Conservation (phyloP, 2,329 filamentous ascomycete species). For the Dendrostoma leiphaemia region DNA sequence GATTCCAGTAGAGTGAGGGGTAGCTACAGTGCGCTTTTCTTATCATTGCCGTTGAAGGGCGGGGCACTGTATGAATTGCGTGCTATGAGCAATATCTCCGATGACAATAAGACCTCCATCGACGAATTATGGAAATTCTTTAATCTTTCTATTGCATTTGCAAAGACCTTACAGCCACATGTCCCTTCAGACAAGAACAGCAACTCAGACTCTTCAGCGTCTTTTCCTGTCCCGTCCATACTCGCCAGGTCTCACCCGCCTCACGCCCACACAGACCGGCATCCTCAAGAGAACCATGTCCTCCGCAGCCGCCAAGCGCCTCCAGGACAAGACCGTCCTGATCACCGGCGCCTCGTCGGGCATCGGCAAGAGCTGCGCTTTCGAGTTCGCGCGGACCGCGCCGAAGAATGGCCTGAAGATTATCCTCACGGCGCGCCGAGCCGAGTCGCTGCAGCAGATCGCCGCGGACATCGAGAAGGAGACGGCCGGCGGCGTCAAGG, state of each 20-base stretch:
- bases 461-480: constrained; percentile 74
- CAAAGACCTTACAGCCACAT: constrained; percentile 8
- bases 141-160: not conserved
- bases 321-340: constrained; percentile 88
- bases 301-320: constrained; percentile 74
- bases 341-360: constrained; percentile 92
- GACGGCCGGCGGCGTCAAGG: constrained; percentile 75
- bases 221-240: not conserved
- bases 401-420: constrained; percentile 76
- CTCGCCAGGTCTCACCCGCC: not conserved
- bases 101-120: not conserved
- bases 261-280: not conserved
- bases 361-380: constrained; percentile 79
- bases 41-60: not conserved
- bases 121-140: not conserved
- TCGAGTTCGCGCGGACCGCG: constrained; percentile 87
- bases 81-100: constrained; percentile 9
- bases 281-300: constrained; percentile 40
- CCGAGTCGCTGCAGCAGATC: constrained; percentile 74
- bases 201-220: constrained; percentile 8
- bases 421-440: constrained; percentile 82
- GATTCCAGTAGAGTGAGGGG: not conserved
- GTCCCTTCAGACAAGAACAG: constrained; percentile 9
- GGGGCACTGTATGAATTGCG: constrained; percentile 8
- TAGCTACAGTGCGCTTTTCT: not conserved